Evolutionary conservation across 2,329 filamentous ascomycete species (phyloP).

Genomic region (Pseudocercospora ulei): DNA sequence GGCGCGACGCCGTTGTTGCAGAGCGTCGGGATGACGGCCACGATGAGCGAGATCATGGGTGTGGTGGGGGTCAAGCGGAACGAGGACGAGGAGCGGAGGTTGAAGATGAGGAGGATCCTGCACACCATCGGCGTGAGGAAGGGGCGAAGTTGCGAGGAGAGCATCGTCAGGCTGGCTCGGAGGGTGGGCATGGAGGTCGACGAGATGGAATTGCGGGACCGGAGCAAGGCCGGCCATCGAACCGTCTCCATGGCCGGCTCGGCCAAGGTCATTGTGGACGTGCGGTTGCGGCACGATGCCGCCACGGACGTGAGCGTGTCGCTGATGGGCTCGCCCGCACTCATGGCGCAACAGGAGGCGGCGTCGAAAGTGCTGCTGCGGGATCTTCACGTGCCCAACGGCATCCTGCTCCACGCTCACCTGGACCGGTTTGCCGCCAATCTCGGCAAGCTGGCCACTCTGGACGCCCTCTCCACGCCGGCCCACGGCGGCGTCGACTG

Average conservation of each 20-base stretch:
- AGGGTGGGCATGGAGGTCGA: slow-evolving; percentile 44
- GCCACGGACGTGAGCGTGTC: slow-evolving; percentile 51
- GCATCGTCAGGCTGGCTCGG: slow-evolving; percentile 62
- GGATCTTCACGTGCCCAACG: slow-evolving; percentile 52
- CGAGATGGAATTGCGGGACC: slow-evolving; percentile 14
- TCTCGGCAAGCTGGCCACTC: slow-evolving; percentile 56
- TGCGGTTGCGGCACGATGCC: slow-evolving; percentile 28
- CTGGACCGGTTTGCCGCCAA: slow-evolving; percentile 63
- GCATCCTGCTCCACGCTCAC: slow-evolving; percentile 57
- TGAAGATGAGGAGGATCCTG: slow-evolving; percentile 52
- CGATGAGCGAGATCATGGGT: slow-evolving; percentile 38
- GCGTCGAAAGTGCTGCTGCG: slow-evolving; percentile 57
- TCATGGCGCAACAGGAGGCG: slow-evolving; percentile 51
- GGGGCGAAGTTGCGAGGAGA: slow-evolving; percentile 62
- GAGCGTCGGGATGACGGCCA: slow-evolving; percentile 38
- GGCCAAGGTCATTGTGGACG: slow-evolving; percentile 27
- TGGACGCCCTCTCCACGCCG: slow-evolving; percentile 63
- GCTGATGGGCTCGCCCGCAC: slow-evolving; percentile 52
- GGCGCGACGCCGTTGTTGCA: slow-evolving; percentile 30
- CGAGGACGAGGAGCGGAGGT: slow-evolving; percentile 47
- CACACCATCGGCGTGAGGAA: slow-evolving; percentile 58
- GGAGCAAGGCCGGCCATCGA: slow-evolving; percentile 28
- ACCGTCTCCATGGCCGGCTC: slow-evolving; percentile 34
- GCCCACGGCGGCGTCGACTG: slow-evolving; percentile 52
- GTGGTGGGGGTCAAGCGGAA: slow-evolving; percentile 36